Base-by-base conservation (phyloP, 2,329 filamentous ascomycete genomes). In the Grosmannia clavigera region DNA sequence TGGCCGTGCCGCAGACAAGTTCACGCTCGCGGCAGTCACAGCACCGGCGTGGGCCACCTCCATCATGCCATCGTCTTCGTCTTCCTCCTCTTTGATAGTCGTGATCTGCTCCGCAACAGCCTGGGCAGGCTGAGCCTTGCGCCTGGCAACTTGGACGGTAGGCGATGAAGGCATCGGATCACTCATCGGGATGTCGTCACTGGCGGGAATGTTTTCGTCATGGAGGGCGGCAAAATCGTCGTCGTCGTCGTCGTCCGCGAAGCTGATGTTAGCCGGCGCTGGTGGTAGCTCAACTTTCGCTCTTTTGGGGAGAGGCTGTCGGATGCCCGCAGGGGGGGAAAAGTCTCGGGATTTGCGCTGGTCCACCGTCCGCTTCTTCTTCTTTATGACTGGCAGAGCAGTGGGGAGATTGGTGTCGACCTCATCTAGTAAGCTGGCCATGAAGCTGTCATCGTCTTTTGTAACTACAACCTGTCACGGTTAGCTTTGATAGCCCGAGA, bases 111-210 rank as follows among this genome's bases (percentile, higher is more conserved):
- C 35, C 5, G n/a, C 3, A 9, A 35, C 29, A 9, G 35, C 29
- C 19, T 3, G 46, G n/a, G 2, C 55, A 40, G 33, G 48, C 78
- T 46, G 73, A 68, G 70, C 75, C 72, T 87, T 94, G 62, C 91
- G 83, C 68, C 88, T 83, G 9, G 88, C 83, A 46, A 85, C 88
- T 67, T 91, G 92, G 51, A 83, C 82, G 7, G 90, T 84, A 0
- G 94, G 94, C 1, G 94, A 97, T 1, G 92, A 97, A 12, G 89
- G 91, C 50, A 87, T 78, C 2, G 86, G 58, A 67, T 96, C 92
- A 70, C 88, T 92, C 85, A 94, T 92, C n/a, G 80, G 80, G n/a
- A 89, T 74, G 61, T 81, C 79, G 31, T 71, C 67, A 57, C 64
- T 31, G 68, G 68, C 16, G 68, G 59, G 62, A 11, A 62, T 54